Base-by-base conservation (phyloP, 1,139 yeast genomes). In the Candida anutae region DNA sequence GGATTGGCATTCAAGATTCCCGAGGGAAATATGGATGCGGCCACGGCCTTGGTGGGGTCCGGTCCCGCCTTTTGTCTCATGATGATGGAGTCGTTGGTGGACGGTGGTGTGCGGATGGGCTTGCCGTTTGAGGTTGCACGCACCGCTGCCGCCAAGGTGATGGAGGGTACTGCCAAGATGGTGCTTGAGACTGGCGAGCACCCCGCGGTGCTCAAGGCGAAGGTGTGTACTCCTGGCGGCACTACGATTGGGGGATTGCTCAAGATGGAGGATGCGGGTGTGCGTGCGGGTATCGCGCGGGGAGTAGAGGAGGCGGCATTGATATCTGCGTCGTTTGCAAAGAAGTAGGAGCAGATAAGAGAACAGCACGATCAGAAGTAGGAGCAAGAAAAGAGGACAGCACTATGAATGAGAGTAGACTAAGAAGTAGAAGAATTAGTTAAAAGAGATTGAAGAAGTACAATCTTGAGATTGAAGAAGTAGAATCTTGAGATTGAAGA, bases 191-290 rank as follows among this genome's bases (percentile, higher is more conserved):
- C 85, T n/a, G 88, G 87, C 3, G 75, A 71, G 24, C 96, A 88
- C 48, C 98, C 98, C n/a, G 93, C 94, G 8, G 85, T 74, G 13
- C 68, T 90, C 52, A 82, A 84, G 50, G 78, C 83, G 51, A 81
- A 80, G 46, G 93, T 90, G 5, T 87, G 96, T 50, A 90, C 99
- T 0, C 99, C 99, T 12, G 98, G 94, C 19, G 99, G 99, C 21
- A 88, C 96, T 30, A 90, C 99, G 6, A 90, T 93, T 50, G 95
- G 95, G 4, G 99, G 99, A 1, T 64, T 93, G 37, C 70, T 88
- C 54, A 84, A 77, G 43, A 75, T 93, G 80, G 99, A 90, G 58
- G 95, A 87, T 43, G 77, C 77, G 29, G 94, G 88, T 25, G 83
- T 90, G 26, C 77, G 95, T 59, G 73, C 87, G 27, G 87, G 87